Conservation (phyloP, 805 yeast genomes). For the Cyberlindnera misumaiensis region DNA sequence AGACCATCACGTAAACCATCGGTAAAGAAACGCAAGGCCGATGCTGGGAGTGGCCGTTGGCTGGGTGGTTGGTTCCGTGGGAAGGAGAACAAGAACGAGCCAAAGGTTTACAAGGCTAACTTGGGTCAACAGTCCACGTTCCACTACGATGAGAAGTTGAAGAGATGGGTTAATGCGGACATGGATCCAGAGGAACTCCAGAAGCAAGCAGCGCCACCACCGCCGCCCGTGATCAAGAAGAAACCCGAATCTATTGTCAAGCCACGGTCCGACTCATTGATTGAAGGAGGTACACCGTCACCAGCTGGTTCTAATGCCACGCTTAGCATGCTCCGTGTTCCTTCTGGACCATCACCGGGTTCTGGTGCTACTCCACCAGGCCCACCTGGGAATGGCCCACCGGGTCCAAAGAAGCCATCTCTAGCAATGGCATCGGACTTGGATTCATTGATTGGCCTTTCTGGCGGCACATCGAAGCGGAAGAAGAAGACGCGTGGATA, state of each 20-base stretch:
- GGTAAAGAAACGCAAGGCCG: constrained; percentile 15
- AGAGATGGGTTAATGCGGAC: constrained; percentile 79
- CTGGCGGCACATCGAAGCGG: constrained; percentile 28
- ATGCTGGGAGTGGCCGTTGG: constrained; percentile 31
- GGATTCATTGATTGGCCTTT: constrained; percentile 38
- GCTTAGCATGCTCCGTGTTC: constrained; percentile 2
- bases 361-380: constrained; percentile 13
- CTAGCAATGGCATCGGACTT: constrained; percentile 25
- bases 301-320: constrained; percentile 4
- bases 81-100: constrained; percentile 49
- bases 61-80: constrained; percentile 56
- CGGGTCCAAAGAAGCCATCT: background rate
- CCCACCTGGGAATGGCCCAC: constrained; percentile 1
- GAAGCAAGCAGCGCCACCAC: constrained; percentile 62
- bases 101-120: constrained; percentile 77
- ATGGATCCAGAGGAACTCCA: constrained; percentile 60
- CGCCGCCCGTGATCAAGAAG: constrained; percentile 35
- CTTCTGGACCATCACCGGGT: constrained; percentile 4
- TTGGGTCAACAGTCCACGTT: constrained; percentile 73
- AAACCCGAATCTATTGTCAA: constrained; percentile 28
- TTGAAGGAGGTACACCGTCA: constrained; percentile 7
- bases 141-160: constrained; percentile 73
- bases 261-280: constrained; percentile 32
- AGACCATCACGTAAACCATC: constrained; percentile 17
- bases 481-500: constrained; percentile 49